phyloP scores from a whole-genome alignment of 2,329 filamentous ascomycete genomes.

The Venturia effusa region DNA sequence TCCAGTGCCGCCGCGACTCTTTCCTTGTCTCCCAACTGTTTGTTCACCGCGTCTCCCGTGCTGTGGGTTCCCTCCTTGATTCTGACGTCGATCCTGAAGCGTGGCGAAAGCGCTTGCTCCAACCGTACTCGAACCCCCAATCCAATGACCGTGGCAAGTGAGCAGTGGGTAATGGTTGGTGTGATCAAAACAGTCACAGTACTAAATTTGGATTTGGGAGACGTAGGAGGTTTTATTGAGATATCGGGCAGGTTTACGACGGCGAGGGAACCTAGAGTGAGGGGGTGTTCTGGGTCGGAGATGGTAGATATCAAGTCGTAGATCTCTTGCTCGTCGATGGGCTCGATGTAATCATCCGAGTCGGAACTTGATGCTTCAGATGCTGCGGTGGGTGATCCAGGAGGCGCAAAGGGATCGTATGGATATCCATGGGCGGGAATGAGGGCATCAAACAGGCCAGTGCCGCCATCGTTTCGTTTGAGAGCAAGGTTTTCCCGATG shows the following conservation, averaged over 20 bases:
- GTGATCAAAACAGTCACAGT: constrained; percentile 82
- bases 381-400: constrained; percentile 23
- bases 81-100: constrained; percentile 82
- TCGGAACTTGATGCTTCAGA: constrained; percentile 31
- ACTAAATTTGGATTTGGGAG: constrained; percentile 51
- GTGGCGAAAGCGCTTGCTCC: constrained; percentile 80
- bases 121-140: constrained; percentile 84
- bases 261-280: constrained; percentile 83
- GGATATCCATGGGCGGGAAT: constrained; percentile 38
- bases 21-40: constrained; percentile 94
- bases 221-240: constrained; percentile 59
- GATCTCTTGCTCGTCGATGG: constrained; percentile 94
- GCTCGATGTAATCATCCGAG: constrained; percentile 53
- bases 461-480: constrained; percentile 35
- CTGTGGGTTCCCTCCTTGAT: constrained; percentile 96
- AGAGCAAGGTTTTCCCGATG: constrained; percentile 34
- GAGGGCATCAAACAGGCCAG: constrained; percentile 44
- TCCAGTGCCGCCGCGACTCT: constrained; percentile 88
- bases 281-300: constrained; percentile 90
- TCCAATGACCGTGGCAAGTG: constrained; percentile 89
- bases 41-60: constrained; percentile 91
- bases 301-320: constrained; percentile 94
- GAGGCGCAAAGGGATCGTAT: constrained; percentile 37
- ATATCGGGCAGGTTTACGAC: constrained; percentile 97
- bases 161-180: constrained; percentile 94